Conservation (phyloP, 2,329 filamentous ascomycete species). For the Geosmithia putterillii region DNA sequence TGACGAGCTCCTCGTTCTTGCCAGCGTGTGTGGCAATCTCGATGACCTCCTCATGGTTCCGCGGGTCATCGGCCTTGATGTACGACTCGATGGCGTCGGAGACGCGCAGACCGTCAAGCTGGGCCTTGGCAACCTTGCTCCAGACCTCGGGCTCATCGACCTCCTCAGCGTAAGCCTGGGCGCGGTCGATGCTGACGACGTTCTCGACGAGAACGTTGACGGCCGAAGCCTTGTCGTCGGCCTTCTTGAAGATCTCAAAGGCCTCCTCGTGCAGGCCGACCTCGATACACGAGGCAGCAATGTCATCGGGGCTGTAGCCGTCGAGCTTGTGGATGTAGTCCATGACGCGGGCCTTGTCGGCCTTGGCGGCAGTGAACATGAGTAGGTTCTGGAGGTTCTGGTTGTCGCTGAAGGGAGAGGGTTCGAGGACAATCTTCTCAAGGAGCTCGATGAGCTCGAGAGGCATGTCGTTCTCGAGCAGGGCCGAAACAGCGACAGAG, state of each 20-base stretch:
- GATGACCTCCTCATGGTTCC: constrained; percentile 91
- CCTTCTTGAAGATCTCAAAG: constrained; percentile 98
- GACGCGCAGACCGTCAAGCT: constrained; percentile 88
- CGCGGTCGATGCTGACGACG: constrained; percentile 94
- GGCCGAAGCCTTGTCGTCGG: constrained; percentile 74
- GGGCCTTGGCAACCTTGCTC: constrained; percentile 97
- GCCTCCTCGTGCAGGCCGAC: constrained; percentile 94
- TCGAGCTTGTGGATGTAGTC: constrained; percentile 90
- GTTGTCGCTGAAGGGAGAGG: constrained; percentile 97
- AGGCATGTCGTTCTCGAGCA: constrained; percentile 83
- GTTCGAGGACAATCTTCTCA: constrained; percentile 99
- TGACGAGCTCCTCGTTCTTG: constrained; percentile 96
- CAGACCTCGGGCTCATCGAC: constrained; percentile 92
- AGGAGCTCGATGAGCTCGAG: constrained; percentile 92
- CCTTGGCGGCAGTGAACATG: constrained; percentile 92
- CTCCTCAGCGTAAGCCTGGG: constrained; percentile 88
- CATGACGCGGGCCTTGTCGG: constrained; percentile 89
- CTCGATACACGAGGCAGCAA: constrained; percentile 84
- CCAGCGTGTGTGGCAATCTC: constrained; percentile 90
- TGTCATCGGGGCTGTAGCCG: constrained; percentile 83
- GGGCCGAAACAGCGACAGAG: constrained; percentile 83
- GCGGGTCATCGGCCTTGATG: constrained; percentile 85
- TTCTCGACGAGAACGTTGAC: constrained; percentile 90
- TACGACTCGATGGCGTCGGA: constrained; percentile 92
- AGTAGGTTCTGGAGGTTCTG: constrained; percentile 91